Base-by-base conservation (phyloP, 495 filamentous ascomycete species). In the Talaromyces ruber region DNA sequence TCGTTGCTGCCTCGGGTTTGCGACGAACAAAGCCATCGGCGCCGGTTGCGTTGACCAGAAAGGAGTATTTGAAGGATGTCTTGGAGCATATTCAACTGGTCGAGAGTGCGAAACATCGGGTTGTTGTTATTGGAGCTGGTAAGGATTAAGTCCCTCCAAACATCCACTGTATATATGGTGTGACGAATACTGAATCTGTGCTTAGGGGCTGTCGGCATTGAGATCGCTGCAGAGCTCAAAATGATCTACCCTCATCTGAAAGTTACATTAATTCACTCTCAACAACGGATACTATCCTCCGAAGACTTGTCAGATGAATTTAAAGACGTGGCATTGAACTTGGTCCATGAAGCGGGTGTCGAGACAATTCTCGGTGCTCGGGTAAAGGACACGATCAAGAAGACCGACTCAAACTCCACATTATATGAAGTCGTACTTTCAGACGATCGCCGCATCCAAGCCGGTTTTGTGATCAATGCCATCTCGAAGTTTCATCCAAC, bases 211-310 rank as follows among this genome's bases (percentile, higher is more conserved):
- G 87, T 89, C 3, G 88, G 88, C 9, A 81, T 89, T 50, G 88
- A 91, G 65, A 87, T 89, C 76, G 86, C 88, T 0, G 79, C 85
- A 11, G 88, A 91, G 70, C 67, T 89, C 51, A 87, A 87, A 67
- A 66, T 77, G 11, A 69, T 83, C 9, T 71, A 83, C n/a, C 86
- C 88, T 0, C 45, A 76, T 2, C 70, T 84, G 43, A 77, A 79
- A 37, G 80, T 91, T 22, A 87, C 82, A 0, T 75, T 91, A 0
- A 79, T 88, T n/a, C 88, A 91, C 69, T 89, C 87, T 0, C 76
- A 85, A 4, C 71, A 72, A 25, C 78, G 79, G 62, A 77, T 90
- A 3, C 77, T 91, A 4, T 88, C 86, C 0, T 81, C 85, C 0
- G 87, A 91, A 72, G 81, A 82, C 6, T 76, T 91, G 8, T 86